Evolutionary conservation across 371 early-diverging fungal species (phyloP), one percentile per base, ranked within the genome.

Genomic region (Syncephalis fuscata): DNA sequence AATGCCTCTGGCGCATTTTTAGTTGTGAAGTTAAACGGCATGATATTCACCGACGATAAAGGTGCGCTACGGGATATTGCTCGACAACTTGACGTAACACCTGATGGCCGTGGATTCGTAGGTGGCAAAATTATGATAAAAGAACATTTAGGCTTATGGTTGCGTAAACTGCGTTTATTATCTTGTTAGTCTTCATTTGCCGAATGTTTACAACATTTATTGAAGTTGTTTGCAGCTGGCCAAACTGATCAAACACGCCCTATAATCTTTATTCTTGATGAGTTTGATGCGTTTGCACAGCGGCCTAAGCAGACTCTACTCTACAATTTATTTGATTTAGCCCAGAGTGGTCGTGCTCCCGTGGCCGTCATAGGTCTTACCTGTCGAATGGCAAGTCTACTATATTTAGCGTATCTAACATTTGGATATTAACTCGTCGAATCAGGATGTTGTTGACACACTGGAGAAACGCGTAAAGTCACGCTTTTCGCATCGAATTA

Each of bases 381-480:
- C 0, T 73, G 78, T 45, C 73, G 89, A 1, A 57, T 90, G 58
- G 89, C 78, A 62, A 41, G 63, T 3, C 36, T 22, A 16, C 26
- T 22, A 39, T 39, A 16, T 19, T 5, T 21, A 3, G 26, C 11
- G 22, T n/a, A n/a, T n/a, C n/a, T n/a, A n/a, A n/a, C n/a, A n/a
- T n/a, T n/a, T n/a, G n/a, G n/a, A n/a, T n/a, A n/a, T n/a, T n/a
- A n/a, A n/a, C n/a, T n/a, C n/a, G 10, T 58, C n/a, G n/a, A n/a
- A n/a, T n/a, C n/a, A 82, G 84, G 85, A 94, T 58, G 76, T 81
- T 3, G 57, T 90, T 15, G 81, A 84, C 39, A 55, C 85, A 27
- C 51, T 94, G 19, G 95, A 94, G 60, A 94, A 94, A 55, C 80
- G 95, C 8, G 93, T 94, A 48, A 89, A 89, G 50, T 91, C 92